These are phyloP conservation scores for Capsicum rhomboideum DNA, from an alignment of 257 asterid species.

Conservation along the genomic window DNA sequence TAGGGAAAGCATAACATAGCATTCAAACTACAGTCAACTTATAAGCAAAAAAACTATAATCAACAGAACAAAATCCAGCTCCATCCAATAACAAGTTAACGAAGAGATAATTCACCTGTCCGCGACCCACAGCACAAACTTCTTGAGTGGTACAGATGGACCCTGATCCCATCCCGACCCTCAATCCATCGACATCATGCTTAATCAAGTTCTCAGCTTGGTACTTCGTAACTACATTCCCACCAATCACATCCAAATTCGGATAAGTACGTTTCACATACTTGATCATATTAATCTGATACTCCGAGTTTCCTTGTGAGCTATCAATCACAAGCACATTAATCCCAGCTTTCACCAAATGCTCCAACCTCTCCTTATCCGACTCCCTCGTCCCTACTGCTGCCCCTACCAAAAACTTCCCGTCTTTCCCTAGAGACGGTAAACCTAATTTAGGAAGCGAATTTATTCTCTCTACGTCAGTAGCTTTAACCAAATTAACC, in stretches of 20 bases:
- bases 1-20: too few species aligned
- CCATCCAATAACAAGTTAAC: neutral
- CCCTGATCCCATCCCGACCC: constrained; percentile 98
- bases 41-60: neutral
- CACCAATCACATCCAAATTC: constrained; percentile 70
- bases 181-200: constrained; percentile 79
- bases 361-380: constrained; percentile 78
- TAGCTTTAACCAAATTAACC: constrained; percentile 46
- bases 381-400: constrained; percentile 78
- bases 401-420: constrained; percentile 75
- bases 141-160: constrained; percentile 93
- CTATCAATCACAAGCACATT: constrained; percentile 75
- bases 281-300: constrained; percentile 86
- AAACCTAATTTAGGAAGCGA: constrained; percentile 68
- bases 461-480: constrained; percentile 43
- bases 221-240: constrained; percentile 68
- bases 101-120: constrained; percentile 46
- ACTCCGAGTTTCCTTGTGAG: constrained; percentile 80
- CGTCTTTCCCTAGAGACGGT: constrained; percentile 59
- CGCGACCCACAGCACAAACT: constrained; percentile 84
- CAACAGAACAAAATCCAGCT: neutral
- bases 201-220: constrained; percentile 87
- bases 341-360: constrained; percentile 72
- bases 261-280: constrained; percentile 57
- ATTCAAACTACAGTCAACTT: too few species aligned